Percentiles rank a stretch among this genome's conserved stretches.
Evolutionary conservation across 129 eudicot species (phyloP).

Genomic region (Centaurea solstitialis): DNA sequence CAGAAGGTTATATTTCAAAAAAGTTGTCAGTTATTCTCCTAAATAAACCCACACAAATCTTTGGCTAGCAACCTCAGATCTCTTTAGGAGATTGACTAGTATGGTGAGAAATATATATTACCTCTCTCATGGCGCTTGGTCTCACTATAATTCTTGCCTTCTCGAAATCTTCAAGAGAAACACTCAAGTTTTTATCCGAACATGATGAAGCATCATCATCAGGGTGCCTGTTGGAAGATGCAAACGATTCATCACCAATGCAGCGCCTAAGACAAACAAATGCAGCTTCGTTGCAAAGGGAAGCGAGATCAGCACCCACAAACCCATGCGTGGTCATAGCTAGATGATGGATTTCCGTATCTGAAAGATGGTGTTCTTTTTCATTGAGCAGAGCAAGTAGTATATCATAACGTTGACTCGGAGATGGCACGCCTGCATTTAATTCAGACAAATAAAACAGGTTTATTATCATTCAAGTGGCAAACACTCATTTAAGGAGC

Average conservation of each 20-base stretch:
- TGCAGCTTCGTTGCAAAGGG: constrained; percentile 83
- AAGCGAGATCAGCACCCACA: constrained; percentile 94
- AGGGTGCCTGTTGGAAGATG: constrained; percentile 8
- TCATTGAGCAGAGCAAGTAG: constrained; percentile 54
- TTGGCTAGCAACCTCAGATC: neutral
- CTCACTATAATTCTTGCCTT: constrained; percentile 79
- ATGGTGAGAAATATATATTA: constrained; percentile 19
- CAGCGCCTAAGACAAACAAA: constrained; percentile 63
- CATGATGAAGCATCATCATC: constrained; percentile 9
- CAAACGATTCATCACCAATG: constrained; percentile 27
- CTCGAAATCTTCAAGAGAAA: constrained; percentile 75
- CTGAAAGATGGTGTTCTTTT: constrained; percentile 61
- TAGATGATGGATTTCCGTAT: constrained; percentile 55
- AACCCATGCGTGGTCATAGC: constrained; percentile 87
- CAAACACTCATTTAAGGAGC: neutral
- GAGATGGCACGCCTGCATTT: constrained; percentile 89
- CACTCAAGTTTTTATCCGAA: constrained; percentile 35
- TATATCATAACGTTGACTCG: constrained; percentile 73
- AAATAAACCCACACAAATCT: neutral
- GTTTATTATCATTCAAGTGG: neutral
- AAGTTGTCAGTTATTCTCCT: neutral
- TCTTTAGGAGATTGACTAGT: neutral
- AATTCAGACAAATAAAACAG: constrained; percentile 1
- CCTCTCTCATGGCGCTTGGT: constrained; percentile 99
- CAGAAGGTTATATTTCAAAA: neutral